These are phyloP conservation scores for Glaciozyma martinii DNA, from an alignment of 768 basidiomycete genomes.

Conservation along the genomic window DNA sequence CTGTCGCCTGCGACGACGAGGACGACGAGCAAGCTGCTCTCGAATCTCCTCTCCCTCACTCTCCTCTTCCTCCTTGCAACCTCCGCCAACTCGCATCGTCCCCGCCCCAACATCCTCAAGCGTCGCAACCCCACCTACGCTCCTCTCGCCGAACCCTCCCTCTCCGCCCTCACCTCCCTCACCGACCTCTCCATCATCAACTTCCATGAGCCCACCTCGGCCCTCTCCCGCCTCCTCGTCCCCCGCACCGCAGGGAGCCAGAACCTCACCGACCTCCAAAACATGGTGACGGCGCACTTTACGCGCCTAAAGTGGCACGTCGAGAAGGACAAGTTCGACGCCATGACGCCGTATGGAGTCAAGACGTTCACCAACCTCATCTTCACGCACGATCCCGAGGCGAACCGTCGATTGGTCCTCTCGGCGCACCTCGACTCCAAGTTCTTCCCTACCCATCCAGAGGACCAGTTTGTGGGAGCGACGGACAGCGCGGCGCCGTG, in stretches of 20 bases:
- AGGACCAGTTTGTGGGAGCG: slow-evolving; percentile 81
- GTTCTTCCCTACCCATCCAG: slow-evolving; percentile 20
- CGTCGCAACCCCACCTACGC: slow-evolving; percentile 25
- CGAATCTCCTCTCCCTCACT: not conserved
- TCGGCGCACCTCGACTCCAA: slow-evolving; percentile 46
- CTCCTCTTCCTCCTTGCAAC: not conserved
- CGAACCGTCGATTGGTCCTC: slow-evolving; percentile 69
- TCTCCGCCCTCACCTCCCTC: slow-evolving; percentile 45
- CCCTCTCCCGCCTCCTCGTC: slow-evolving; percentile 74
- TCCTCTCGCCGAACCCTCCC: slow-evolving; percentile 4
- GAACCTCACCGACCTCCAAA: slow-evolving; percentile 22
- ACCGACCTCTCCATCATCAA: slow-evolving; percentile 61
- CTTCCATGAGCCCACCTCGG: slow-evolving; percentile 55
- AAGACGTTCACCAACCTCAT: slow-evolving; percentile 81
- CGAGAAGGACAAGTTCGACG: slow-evolving; percentile 73
- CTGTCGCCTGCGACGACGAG: not conserved
- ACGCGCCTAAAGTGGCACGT: slow-evolving; percentile 39
- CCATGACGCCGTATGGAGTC: slow-evolving; percentile 67
- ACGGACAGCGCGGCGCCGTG: slow-evolving; percentile 95
- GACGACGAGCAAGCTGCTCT: not conserved
- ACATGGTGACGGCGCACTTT: slow-evolving; percentile 14
- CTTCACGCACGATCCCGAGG: slow-evolving; percentile 86
- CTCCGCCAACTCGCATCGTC: not conserved
- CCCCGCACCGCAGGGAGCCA: slow-evolving; percentile 61
- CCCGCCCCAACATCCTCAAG: slow-evolving; percentile 25